Evolutionary conservation across 495 filamentous ascomycete genomes (phyloP), one percentile per base, ranked within the genome.

Genomic region (Corynascus novoguineensis): DNA sequence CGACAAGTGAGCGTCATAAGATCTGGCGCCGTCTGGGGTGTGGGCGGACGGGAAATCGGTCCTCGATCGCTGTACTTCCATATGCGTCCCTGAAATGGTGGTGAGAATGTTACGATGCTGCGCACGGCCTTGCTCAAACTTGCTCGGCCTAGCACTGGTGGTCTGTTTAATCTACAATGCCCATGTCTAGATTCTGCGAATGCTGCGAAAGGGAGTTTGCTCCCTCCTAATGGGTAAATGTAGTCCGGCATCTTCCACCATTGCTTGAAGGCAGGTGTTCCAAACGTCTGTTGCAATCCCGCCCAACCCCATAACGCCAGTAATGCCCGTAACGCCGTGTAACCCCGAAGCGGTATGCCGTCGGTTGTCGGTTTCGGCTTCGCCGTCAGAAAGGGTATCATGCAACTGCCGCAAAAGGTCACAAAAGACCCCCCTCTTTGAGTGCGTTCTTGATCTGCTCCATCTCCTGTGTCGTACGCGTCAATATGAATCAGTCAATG

Each of bases 351-450:
- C 12, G n/a, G 35, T 24, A 3, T 17, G 45, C 37, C 17, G 5
- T 50, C 34, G 29, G 12, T 45, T 37, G 52, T 44, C 31, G 19
- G 47, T 31, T n/a, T 50, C 42, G 48, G 32, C 27, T 53, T 57
- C 11, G 42, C 46, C 27, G 34, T 22, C 21, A 45, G 31, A n/a
- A 21, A 28, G 47, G 53, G 51, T 53, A 53, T 64, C 50, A 28
- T 42, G 34, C 34, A 37, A 25, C 41, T 51, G 56, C 45, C 40
- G 38, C 31, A 44, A n/a, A n/a, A 52, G 46, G 55, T 77, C 70
- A 78, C 19, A 76, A 24, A 38, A 75, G 59, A 7, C 75, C 75
- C 12, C 41, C 52, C 14, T 72, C 60, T 62, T 68, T 73, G 44
- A 78, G 68, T 28, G 68, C 66, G n/a, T 53, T 54, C 24, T 67